A percentile compares a stretch with the other conserved stretches of the same genome.
These are phyloP conservation scores for Amanita muscaria DNA, from an alignment of 768 basidiomycete genomes.

Conservation along the genomic window DNA sequence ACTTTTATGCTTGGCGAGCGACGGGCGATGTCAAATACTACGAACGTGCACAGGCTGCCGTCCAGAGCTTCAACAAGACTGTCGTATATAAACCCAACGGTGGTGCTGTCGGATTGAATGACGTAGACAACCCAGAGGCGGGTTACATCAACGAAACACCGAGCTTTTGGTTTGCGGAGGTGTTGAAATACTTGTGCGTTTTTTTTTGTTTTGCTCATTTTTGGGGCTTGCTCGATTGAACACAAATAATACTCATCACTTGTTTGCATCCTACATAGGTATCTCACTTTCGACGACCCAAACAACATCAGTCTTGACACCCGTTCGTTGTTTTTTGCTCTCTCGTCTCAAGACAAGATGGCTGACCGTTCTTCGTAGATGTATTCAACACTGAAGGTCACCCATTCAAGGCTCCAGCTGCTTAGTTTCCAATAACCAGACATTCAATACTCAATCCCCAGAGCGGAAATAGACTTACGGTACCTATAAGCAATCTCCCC, in stretches of 20 bases:
- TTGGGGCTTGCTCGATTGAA: too few relatives aligned
- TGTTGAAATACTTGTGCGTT: slow-evolving; percentile 62
- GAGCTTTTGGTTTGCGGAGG: slow-evolving; percentile 70
- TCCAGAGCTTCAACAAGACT: slow-evolving; percentile 50
- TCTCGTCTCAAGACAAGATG: not conserved
- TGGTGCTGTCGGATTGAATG: slow-evolving; percentile 48
- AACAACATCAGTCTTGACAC: slow-evolving; percentile 53
- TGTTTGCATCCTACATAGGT: not conserved
- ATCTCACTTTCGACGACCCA: slow-evolving; percentile 70
- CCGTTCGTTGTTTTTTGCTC: slow-evolving; percentile 31
- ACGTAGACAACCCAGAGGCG: slow-evolving; percentile 41
- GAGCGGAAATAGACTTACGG: too few relatives aligned
- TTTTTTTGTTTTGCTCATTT: not conserved
- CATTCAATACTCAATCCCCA: too few relatives aligned
- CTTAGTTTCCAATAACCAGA: too few relatives aligned
- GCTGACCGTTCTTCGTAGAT: slow-evolving; percentile 21
- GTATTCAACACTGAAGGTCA: slow-evolving; percentile 72
- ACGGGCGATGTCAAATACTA: slow-evolving; percentile 65
- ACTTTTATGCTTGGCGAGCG: slow-evolving; percentile 71
- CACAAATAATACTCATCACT: too few relatives aligned
- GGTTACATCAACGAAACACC: slow-evolving; percentile 51
- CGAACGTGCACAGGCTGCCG: slow-evolving; percentile 50
- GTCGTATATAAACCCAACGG: slow-evolving; percentile 22
- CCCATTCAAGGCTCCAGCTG: slow-evolving; percentile 51
- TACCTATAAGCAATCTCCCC: too few relatives aligned